Evolutionary conservation across 2,329 filamentous ascomycete genomes (phyloP).

Genomic region (Leptographium radiaticola): DNA sequence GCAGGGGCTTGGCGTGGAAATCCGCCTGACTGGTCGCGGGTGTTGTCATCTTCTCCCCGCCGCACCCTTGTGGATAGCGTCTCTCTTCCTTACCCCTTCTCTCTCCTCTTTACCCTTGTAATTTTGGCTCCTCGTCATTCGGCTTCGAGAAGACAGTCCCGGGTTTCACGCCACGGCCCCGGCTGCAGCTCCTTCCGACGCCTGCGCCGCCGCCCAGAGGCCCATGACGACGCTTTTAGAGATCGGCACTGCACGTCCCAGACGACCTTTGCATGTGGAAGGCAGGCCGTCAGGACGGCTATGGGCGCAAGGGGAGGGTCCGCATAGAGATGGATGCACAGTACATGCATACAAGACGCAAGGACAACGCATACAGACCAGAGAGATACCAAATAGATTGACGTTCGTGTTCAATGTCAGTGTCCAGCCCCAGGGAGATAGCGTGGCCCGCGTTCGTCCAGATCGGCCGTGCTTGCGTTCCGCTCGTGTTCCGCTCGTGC

Average conservation of each 20-base stretch:
- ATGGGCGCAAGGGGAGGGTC: background rate
- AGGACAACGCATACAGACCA: too few relatives aligned
- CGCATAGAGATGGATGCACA: background rate
- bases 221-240: background rate
- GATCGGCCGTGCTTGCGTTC: background rate
- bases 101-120: too few relatives aligned
- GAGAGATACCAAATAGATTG: background rate
- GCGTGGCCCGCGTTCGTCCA: background rate
- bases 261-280: background rate
- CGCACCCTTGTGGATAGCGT: background rate
- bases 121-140: background rate
- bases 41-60: background rate
- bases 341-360: background rate
- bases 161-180: background rate
- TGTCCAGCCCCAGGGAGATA: background rate
- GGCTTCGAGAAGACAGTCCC: background rate
- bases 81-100: background rate
- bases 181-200: background rate
- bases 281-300: background rate
- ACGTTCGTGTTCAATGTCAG: background rate
- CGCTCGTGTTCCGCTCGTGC: background rate
- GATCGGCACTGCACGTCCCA: background rate
- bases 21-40: background rate
- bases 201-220: background rate
- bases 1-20: background rate